Percentiles rank a stretch among this genome's conserved stretches.
phyloP scores from a whole-genome alignment of 2,329 filamentous ascomycete species.

The Canariomyces notabilis region DNA sequence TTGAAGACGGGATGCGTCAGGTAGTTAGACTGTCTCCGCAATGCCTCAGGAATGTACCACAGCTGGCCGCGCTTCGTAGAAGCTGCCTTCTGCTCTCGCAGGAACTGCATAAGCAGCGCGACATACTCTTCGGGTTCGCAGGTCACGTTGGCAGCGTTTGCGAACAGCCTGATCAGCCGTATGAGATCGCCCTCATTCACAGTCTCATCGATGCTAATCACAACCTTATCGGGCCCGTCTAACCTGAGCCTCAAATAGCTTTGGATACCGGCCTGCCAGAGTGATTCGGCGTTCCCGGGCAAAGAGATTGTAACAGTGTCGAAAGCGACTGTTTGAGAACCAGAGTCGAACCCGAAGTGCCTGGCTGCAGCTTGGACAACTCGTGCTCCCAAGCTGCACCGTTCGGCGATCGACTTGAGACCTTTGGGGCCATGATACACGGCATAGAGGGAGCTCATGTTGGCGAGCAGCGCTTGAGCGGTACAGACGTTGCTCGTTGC shows the following conservation, averaged over 20 bases:
- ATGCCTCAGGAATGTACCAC: constrained; percentile 45
- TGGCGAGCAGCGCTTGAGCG: constrained; percentile 85
- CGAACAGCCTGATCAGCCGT: constrained; percentile 18
- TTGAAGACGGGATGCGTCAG: constrained; percentile 93
- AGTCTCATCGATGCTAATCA: constrained; percentile 71
- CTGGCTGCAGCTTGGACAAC: constrained; percentile 62
- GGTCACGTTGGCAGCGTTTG: constrained; percentile 20
- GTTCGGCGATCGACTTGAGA: constrained; percentile 76
- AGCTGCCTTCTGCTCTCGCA: constrained; percentile 25
- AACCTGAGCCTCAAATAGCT: constrained; percentile 59
- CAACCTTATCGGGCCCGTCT: constrained; percentile 55
- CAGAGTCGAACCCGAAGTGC: constrained; percentile 54
- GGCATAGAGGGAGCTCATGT: constrained; percentile 94
- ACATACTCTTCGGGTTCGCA: constrained; percentile 23
- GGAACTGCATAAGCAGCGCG: constrained; percentile 37
- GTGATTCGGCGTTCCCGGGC: constrained; percentile 43
- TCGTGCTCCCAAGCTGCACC: constrained; percentile 65
- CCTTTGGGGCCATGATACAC: constrained; percentile 87
- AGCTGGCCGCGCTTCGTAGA: constrained; percentile 14
- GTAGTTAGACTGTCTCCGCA: constrained; percentile 69
- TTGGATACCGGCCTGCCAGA: constrained; percentile 50
- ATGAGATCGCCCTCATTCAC: constrained; percentile 28
- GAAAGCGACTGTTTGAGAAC: constrained; percentile 59
- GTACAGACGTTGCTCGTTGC: constrained; percentile 98
- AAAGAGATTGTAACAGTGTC: constrained; percentile 69